A percentile compares a stretch with the other conserved stretches of the same genome.
phyloP scores from a whole-genome alignment of 768 basidiomycete species.

The Leccinum rimulosum region DNA sequence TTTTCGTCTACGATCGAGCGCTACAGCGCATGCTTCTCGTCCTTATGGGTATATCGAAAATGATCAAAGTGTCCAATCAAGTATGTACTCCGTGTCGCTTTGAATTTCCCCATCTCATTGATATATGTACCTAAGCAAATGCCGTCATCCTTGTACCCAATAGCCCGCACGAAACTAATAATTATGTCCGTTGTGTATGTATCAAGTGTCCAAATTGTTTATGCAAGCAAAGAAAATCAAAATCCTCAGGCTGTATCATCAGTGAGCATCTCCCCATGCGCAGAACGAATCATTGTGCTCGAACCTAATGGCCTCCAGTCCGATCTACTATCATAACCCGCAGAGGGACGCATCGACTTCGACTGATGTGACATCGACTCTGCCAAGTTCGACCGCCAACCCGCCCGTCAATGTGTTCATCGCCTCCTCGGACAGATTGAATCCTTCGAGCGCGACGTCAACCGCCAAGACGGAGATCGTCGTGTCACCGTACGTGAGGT shows the following conservation, averaged over 20 bases:
- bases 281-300: background rate
- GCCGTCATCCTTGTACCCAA: background rate
- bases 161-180: background rate
- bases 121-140: background rate
- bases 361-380: conserved; percentile 42
- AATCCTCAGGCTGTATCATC: background rate
- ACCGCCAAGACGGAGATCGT: conserved; percentile 28
- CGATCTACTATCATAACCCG: conserved; percentile 28
- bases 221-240: background rate
- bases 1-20: conserved; percentile 50
- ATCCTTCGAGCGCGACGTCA: conserved; percentile 32
- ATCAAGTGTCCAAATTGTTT: background rate
- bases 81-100: background rate
- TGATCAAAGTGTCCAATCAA: background rate
- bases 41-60: conserved; percentile 47
- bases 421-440: conserved; percentile 50
- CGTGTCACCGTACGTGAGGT: conserved; percentile 24
- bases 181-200: background rate
- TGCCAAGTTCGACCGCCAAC: conserved; percentile 46
- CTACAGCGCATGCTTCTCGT: conserved; percentile 48
- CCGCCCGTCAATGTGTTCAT: conserved; percentile 53
- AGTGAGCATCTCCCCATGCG: background rate
- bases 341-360: conserved; percentile 48
- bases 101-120: background rate
- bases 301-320: background rate